A percentile compares a stretch with the other conserved stretches of the same genome.
These are phyloP conservation scores for Fusarium papillatum DNA, from an alignment of 2,329 filamentous ascomycete genomes.

Conservation along the genomic window DNA sequence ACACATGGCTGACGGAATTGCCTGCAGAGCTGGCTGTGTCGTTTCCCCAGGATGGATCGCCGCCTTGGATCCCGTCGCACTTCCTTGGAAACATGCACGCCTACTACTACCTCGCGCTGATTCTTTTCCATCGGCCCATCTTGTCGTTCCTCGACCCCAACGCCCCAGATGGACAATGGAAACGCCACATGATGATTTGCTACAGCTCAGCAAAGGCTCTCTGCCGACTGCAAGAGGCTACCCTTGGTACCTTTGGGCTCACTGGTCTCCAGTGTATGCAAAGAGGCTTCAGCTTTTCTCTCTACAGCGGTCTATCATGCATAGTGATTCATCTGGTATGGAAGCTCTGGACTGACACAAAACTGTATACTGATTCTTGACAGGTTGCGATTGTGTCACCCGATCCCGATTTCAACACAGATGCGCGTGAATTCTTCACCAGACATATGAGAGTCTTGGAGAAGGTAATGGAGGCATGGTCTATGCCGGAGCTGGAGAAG, in stretches of 20 bases:
- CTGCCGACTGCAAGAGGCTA: conserved; percentile 88
- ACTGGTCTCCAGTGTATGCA: conserved; percentile 92
- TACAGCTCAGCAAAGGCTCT: conserved; percentile 88
- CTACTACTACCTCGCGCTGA: conserved; percentile 88
- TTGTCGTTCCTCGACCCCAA: conserved; percentile 83
- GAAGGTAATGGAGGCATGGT: conserved; percentile 84
- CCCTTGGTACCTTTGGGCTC: conserved; percentile 82
- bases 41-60: conserved; percentile 82
- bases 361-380: conserved; percentile 7
- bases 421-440: conserved; percentile 91
- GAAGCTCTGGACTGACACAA: not conserved
- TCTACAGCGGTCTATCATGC: conserved; percentile 93
- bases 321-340: conserved; percentile 93
- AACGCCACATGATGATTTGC: conserved; percentile 87
- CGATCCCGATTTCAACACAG: conserved; percentile 86
- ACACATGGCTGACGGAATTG: conserved; percentile 81
- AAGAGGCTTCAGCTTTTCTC: conserved; percentile 92
- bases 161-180: conserved; percentile 81
- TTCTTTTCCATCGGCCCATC: conserved; percentile 91
- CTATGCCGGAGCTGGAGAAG: conserved; percentile 89
- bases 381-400: conserved; percentile 94
- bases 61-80: conserved; percentile 88
- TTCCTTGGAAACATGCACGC: conserved; percentile 92
- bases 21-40: conserved; percentile 83
- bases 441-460: conserved; percentile 96